Evolutionary conservation across 495 filamentous ascomycete genomes (phyloP).

Genomic region (Articulospora tetracladia): DNA sequence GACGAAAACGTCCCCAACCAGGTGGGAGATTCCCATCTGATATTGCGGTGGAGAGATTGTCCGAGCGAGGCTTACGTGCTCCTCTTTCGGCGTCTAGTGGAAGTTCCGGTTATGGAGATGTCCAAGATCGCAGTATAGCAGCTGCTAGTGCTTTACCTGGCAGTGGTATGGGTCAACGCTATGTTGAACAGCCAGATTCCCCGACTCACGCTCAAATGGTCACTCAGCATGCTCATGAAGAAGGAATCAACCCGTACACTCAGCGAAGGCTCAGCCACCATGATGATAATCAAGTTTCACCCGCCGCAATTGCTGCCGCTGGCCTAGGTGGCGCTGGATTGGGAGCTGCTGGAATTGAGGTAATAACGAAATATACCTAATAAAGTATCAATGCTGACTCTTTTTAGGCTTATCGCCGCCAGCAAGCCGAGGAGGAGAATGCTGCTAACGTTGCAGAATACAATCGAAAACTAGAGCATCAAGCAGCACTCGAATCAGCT

Average conservation of each 20-base stretch:
- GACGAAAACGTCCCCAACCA: constrained; percentile 62
- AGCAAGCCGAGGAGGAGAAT: constrained; percentile 3
- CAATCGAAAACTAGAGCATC: constrained; percentile 4
- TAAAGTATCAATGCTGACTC: not conserved
- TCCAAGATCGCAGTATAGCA: constrained; percentile 50
- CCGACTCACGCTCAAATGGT: constrained; percentile 33
- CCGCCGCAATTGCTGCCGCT: constrained; percentile 6
- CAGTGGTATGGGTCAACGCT: constrained; percentile 33
- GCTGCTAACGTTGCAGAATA: not conserved
- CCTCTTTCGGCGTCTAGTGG: constrained; percentile 74
- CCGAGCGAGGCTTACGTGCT: constrained; percentile 65
- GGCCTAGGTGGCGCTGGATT: constrained; percentile 12
- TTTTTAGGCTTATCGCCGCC: not conserved
- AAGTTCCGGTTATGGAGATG: constrained; percentile 56
- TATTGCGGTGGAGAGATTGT: constrained; percentile 60
- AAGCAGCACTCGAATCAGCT: constrained; percentile 13
- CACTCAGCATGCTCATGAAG: constrained; percentile 35
- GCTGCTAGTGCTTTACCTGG: constrained; percentile 50
- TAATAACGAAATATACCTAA: not conserved
- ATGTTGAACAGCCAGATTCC: constrained; percentile 9
- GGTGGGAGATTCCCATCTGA: constrained; percentile 91
- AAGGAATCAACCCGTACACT: constrained; percentile 43
- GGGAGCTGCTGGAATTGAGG: constrained; percentile 9
- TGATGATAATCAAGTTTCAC: not conserved
- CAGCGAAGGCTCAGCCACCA: constrained; percentile 27